Percentiles rank a stretch among this genome's conserved stretches.
These are phyloP conservation scores for Ceratocystis colombiana DNA, from an alignment of 2,329 filamentous ascomycete species.

Conservation along the genomic window DNA sequence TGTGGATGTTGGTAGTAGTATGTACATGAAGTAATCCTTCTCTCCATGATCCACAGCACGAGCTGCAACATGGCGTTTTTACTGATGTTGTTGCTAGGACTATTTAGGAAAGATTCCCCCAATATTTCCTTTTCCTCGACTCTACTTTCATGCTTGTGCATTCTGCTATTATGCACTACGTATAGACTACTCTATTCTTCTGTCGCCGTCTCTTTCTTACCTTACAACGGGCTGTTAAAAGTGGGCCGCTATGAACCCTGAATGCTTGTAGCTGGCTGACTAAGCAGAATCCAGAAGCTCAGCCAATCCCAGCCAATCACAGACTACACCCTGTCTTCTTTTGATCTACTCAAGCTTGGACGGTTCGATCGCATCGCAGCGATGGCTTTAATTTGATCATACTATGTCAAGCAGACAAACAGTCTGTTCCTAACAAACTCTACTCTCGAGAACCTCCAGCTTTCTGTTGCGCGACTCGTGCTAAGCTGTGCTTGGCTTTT, in stretches of 20 bases:
- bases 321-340: constrained; percentile 20
- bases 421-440: neutral
- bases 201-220: too few relatives aligned
- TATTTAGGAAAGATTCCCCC: too few relatives aligned
- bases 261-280: constrained; percentile 3
- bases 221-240: neutral
- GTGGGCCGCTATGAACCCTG: constrained; percentile 1
- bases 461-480: neutral
- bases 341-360: neutral
- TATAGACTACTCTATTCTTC: too few relatives aligned
- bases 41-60: too few relatives aligned
- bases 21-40: too few relatives aligned
- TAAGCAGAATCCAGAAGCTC: neutral
- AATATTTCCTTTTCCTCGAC: too few relatives aligned
- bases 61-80: too few relatives aligned
- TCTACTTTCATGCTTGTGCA: too few relatives aligned
- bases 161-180: too few relatives aligned
- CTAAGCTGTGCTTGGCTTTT: constrained; percentile 17
- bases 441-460: neutral
- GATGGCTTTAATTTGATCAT: constrained; percentile 3
- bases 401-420: neutral
- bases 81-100: too few relatives aligned
- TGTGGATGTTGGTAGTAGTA: too few relatives aligned
- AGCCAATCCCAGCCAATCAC: constrained; percentile 14
- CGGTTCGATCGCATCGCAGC: neutral